Evolutionary conservation across 2,329 filamentous ascomycete genomes (phyloP).

Genomic region (Microthyrium microscopicum): DNA sequence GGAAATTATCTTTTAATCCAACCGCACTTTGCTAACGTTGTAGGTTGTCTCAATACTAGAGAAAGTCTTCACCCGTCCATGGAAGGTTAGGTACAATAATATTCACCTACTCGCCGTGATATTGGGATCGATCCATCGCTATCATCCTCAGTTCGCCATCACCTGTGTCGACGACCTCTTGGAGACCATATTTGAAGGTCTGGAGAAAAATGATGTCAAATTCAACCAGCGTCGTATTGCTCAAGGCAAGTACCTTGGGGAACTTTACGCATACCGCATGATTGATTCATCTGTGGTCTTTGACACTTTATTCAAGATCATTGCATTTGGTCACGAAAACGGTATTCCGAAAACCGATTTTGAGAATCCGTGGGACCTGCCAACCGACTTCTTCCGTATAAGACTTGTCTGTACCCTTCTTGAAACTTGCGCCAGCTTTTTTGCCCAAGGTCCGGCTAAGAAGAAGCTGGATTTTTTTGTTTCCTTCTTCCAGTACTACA

Average conservation of each 20-base stretch:
- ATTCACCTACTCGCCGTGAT: conserved; percentile 87
- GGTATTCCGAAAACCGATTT: conserved; percentile 68
- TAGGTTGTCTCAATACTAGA: conserved; percentile 58
- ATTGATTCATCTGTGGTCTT: conserved; percentile 91
- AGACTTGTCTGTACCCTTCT: conserved; percentile 76
- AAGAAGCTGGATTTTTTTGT: conserved; percentile 98
- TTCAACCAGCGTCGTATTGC: conserved; percentile 90
- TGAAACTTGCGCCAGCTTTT: conserved; percentile 92
- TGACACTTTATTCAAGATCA: conserved; percentile 82
- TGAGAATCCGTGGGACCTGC: conserved; percentile 63
- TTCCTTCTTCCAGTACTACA: conserved; percentile 94
- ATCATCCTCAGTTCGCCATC: conserved; percentile 82
- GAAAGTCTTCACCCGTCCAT: conserved; percentile 89
- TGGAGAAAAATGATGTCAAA: conserved; percentile 94
- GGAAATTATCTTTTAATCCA: background rate
- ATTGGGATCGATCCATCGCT: conserved; percentile 72
- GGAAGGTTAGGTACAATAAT: conserved; percentile 94
- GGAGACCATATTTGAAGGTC: conserved; percentile 70
- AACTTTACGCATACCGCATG: conserved; percentile 96
- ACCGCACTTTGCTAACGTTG: background rate
- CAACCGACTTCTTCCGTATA: conserved; percentile 92
- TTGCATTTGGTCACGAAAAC: conserved; percentile 75
- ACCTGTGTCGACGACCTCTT: conserved; percentile 83
- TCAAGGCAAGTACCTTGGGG: conserved; percentile 89
- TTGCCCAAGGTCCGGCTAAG: conserved; percentile 79